Conservation (phyloP, 2,329 filamentous ascomycete genomes). For the Venturia carpophila region DNA sequence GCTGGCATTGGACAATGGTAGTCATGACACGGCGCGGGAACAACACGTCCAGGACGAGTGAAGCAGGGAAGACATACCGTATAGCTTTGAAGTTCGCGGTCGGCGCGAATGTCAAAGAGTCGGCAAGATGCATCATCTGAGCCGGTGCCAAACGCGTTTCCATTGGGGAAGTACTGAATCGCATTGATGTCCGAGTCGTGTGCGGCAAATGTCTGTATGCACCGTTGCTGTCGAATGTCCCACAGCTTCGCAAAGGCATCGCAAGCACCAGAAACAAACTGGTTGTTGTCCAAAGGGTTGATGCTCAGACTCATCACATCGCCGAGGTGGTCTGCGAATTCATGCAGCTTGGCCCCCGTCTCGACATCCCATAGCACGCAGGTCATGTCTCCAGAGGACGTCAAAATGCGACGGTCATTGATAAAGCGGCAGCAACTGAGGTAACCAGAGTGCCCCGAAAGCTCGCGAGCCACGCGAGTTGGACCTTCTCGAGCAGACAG, state of each 20-base stretch:
- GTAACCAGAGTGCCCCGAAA: conserved; percentile 95
- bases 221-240: conserved; percentile 97
- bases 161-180: conserved; percentile 98
- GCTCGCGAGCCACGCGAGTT: conserved; percentile 86
- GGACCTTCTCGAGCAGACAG: conserved; percentile 95
- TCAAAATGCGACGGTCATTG: conserved; percentile 95
- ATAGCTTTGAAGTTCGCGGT: conserved; percentile 66
- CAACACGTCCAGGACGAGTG: conserved; percentile 3
- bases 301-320: conserved; percentile 99
- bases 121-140: conserved; percentile 97
- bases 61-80: conserved; percentile 42
- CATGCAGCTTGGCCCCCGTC: conserved; percentile 91
- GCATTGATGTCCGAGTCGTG: conserved; percentile 99
- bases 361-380: conserved; percentile 99
- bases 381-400: conserved; percentile 98
- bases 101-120: conserved; percentile 94
- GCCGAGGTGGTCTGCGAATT: conserved; percentile 95
- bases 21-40: not conserved
- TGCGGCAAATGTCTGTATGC: conserved; percentile 95
- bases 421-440: conserved; percentile 98
- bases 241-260: conserved; percentile 98
- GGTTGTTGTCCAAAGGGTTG: conserved; percentile 98
- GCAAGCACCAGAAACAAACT: conserved; percentile 98
- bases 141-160: conserved; percentile 95
- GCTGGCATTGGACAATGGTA: not conserved